phyloP scores from a whole-genome alignment of 805 yeast genomes.

The Maudiozyma bulderi region DNA sequence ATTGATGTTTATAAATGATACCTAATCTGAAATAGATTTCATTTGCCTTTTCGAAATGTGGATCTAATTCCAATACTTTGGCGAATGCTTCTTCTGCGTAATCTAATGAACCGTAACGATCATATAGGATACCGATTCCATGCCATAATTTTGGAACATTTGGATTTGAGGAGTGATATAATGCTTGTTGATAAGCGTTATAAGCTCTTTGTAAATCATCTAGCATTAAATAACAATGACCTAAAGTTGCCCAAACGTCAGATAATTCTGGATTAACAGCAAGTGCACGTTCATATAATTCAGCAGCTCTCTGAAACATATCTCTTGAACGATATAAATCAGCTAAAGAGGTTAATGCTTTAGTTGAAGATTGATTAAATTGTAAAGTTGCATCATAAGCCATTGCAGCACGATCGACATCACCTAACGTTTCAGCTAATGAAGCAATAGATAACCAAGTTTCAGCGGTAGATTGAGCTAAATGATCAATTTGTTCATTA shows the following conservation, averaged over 20 bases:
- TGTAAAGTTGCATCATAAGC: slow-evolving; percentile 84
- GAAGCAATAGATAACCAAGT: slow-evolving; percentile 88
- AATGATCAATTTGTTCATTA: slow-evolving; percentile 23
- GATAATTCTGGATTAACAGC: slow-evolving; percentile 79
- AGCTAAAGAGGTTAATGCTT: slow-evolving; percentile 77
- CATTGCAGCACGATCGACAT: slow-evolving; percentile 77
- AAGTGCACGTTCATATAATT: slow-evolving; percentile 80
- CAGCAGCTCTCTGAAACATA: slow-evolving; percentile 89
- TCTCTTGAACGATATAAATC: slow-evolving; percentile 82
- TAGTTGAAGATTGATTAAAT: slow-evolving; percentile 77
- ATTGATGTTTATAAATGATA: slow-evolving; percentile 91
- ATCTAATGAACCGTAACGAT: slow-evolving; percentile 89
- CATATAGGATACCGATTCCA: slow-evolving; percentile 94
- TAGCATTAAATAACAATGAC: slow-evolving; percentile 93
- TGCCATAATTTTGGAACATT: slow-evolving; percentile 97
- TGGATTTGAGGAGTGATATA: slow-evolving; percentile 82
- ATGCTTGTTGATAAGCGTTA: slow-evolving; percentile 92
- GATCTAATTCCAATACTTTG: slow-evolving; percentile 89
- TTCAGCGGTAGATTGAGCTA: slow-evolving; percentile 52
- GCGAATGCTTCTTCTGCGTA: slow-evolving; percentile 98
- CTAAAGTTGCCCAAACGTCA: slow-evolving; percentile 93
- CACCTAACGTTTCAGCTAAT: slow-evolving; percentile 81
- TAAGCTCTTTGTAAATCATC: slow-evolving; percentile 95
- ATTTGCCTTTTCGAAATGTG: slow-evolving; percentile 89
- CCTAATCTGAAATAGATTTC: slow-evolving; percentile 95